Evolutionary conservation across 192 early-diverging fungal species (phyloP).

Genomic region (Linnemannia zychae): DNA sequence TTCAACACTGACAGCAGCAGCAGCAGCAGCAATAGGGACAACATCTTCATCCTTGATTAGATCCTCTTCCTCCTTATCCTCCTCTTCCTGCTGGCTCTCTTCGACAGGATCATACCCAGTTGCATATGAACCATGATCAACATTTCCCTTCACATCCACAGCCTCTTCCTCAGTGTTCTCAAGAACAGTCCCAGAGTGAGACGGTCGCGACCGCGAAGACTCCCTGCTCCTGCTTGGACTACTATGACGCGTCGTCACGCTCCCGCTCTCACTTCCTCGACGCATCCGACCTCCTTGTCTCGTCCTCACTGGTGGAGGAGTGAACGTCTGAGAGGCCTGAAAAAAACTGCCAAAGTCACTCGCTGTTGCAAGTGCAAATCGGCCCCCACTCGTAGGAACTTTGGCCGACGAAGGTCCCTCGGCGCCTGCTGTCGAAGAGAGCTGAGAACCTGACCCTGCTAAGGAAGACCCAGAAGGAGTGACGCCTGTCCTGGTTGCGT

Average conservation of each 20-base stretch:
- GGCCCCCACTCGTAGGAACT: background rate
- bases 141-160: background rate
- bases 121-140: background rate
- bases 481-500: background rate
- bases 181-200: background rate
- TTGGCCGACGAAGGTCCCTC: background rate
- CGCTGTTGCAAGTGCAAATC: constrained; percentile 17
- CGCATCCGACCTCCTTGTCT: background rate
- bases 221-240: constrained; percentile 8
- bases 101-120: background rate
- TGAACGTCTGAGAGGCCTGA: constrained; percentile 7
- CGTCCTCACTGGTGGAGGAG: constrained; percentile 4
- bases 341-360: constrained; percentile 36
- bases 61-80: background rate
- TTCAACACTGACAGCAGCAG: background rate
- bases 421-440: background rate
- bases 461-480: background rate
- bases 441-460: background rate
- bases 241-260: background rate
- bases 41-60: background rate
- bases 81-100: background rate
- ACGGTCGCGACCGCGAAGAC: background rate
- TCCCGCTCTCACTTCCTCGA: background rate
- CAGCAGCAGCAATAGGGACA: background rate
- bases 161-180: background rate